A percentile compares a stretch with the other conserved stretches of the same genome.
Evolutionary conservation across 257 asterid genomes (phyloP).

Genomic region (Fraxinus pennsylvanica): DNA sequence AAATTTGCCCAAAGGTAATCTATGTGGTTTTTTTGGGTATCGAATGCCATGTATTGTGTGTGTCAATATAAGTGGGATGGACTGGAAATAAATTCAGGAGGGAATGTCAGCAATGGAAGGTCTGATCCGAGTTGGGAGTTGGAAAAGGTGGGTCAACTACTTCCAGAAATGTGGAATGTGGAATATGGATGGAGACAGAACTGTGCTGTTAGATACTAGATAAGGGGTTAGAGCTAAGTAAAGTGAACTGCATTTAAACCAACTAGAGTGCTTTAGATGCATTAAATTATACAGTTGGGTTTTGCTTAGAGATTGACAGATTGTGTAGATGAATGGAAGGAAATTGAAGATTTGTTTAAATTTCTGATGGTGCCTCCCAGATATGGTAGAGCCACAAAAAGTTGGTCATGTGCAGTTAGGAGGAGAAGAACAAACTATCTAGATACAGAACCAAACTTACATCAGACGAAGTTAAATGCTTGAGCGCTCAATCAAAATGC

Average conservation of each 20-base stretch:
- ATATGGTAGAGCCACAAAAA: not conserved
- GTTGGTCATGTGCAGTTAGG: not conserved
- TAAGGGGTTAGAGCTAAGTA: not conserved
- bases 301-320: not conserved
- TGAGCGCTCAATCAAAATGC: not conserved
- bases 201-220: not conserved
- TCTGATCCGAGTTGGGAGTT: not conserved
- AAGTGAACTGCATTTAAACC: not conserved
- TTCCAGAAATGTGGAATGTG: not conserved
- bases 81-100: not conserved
- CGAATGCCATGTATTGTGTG: not conserved
- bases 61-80: not conserved
- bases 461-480: not conserved
- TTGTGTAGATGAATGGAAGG: not conserved
- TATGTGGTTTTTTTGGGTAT: not conserved
- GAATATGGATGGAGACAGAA: not conserved
- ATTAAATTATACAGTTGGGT: not conserved
- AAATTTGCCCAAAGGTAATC: not conserved
- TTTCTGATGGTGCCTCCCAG: not conserved
- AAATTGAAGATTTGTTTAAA: not conserved
- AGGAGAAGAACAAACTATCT: not conserved
- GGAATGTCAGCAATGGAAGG: conserved; percentile 13
- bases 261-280: conserved; percentile 1
- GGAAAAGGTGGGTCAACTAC: not conserved
- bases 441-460: not conserved